Percentiles rank a stretch among this genome's conserved stretches.
Evolutionary conservation across 1,284 basidiomycete genomes (phyloP).

Genomic region (Grifola frondosa): DNA sequence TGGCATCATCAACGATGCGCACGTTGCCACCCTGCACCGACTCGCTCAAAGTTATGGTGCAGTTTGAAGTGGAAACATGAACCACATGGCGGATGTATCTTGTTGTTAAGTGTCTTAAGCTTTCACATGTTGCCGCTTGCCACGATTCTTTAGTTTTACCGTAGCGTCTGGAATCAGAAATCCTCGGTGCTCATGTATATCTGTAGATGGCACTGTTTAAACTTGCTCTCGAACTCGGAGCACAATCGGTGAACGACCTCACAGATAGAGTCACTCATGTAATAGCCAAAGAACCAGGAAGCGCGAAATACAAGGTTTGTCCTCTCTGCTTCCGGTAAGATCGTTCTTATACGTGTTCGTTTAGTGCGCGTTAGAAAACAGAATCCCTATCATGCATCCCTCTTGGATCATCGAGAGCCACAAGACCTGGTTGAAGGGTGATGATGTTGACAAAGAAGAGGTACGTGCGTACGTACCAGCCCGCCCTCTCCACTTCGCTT

Average conservation of each 20-base stretch:
- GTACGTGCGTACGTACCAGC: conserved; percentile 30
- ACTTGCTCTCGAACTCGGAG: conserved; percentile 75
- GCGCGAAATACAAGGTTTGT: conserved; percentile 70
- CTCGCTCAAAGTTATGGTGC: too few relatives aligned
- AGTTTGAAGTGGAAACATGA: too few relatives aligned
- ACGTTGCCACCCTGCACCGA: too few relatives aligned
- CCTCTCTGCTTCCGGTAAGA: neutral
- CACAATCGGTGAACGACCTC: conserved; percentile 60
- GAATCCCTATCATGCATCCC: conserved; percentile 70
- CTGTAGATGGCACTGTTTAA: conserved; percentile 64
- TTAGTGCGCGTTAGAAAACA: conserved; percentile 72
- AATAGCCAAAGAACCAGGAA: conserved; percentile 65
- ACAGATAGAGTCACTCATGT: conserved; percentile 83
- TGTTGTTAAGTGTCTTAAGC: too few relatives aligned
- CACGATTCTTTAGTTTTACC: too few relatives aligned
- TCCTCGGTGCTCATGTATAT: neutral
- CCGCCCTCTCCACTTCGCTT: neutral
- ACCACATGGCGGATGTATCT: too few relatives aligned
- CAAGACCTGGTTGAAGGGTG: conserved; percentile 72
- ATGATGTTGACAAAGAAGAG: conserved; percentile 62
- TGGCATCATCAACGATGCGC: conserved; percentile 8
- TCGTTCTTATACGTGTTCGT: neutral
- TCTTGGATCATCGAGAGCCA: conserved; percentile 72
- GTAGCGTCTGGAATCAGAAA: too few relatives aligned
- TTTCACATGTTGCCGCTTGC: too few relatives aligned